A percentile compares a stretch with the other conserved stretches of the same genome.
Conservation (phyloP, 768 basidiomycete genomes). For the Pulveroboletus sp. region DNA sequence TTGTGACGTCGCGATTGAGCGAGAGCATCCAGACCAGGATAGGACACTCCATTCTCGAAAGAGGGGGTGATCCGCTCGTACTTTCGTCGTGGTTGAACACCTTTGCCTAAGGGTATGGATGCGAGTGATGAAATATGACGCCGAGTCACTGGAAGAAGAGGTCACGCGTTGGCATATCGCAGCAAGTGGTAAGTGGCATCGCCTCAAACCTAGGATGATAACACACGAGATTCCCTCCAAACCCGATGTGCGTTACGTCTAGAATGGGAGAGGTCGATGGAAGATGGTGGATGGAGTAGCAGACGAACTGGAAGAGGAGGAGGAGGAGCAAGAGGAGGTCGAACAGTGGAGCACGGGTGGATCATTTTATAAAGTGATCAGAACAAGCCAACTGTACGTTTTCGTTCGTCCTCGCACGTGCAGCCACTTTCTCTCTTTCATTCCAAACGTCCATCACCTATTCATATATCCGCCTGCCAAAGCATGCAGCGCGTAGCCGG, state of each 20-base stretch:
- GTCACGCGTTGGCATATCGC: neutral
- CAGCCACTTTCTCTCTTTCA: neutral
- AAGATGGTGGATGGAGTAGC: neutral
- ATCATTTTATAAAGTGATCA: conserved; percentile 28
- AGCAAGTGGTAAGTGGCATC: neutral
- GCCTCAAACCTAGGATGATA: conserved; percentile 2
- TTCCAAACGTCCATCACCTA: neutral
- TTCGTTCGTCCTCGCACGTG: conserved; percentile 25
- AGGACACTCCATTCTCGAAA: conserved; percentile 46
- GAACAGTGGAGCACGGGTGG: conserved; percentile 1
- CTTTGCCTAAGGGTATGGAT: conserved; percentile 4
- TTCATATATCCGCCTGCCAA: neutral
- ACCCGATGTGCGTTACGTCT: neutral
- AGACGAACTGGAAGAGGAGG: neutral
- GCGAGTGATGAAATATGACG: neutral
- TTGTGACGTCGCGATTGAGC: conserved; percentile 66
- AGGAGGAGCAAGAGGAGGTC: neutral
- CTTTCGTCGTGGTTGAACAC: neutral
- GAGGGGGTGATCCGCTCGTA: neutral
- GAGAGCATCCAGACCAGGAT: conserved; percentile 81
- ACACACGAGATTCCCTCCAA: neutral
- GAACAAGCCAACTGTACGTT: conserved; percentile 24
- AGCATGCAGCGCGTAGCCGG: neutral
- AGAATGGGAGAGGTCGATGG: neutral
- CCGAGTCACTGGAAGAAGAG: neutral